A percentile compares a stretch with the other conserved stretches of the same genome.
Evolutionary conservation across 1,284 basidiomycete species (phyloP).

Genomic region (Apiotrichum gamsii): DNA sequence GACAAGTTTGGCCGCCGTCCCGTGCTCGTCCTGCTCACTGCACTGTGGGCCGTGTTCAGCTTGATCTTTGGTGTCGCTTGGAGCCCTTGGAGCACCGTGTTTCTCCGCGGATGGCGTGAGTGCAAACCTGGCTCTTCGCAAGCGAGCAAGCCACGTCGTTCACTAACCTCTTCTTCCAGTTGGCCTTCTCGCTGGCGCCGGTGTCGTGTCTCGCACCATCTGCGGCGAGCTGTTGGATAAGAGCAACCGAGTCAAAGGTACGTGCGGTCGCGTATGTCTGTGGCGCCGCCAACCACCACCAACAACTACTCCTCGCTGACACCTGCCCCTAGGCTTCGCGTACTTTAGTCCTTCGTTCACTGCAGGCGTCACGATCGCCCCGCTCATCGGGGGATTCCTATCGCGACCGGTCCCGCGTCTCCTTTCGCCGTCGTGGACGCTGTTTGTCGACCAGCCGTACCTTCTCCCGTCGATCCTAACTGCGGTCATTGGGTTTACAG

Average conservation of each 20-base stretch:
- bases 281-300: too few relatives aligned
- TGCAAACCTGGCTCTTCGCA: not conserved
- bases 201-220: constrained; percentile 38
- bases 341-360: constrained; percentile 35
- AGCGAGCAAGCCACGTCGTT: too few relatives aligned
- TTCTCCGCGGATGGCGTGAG: constrained; percentile 27
- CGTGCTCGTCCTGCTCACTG: constrained; percentile 23
- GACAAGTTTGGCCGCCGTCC: constrained; percentile 31
- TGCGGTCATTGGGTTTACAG: constrained; percentile 18
- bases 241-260: constrained; percentile 33
- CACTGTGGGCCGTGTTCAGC: constrained; percentile 20
- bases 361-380: constrained; percentile 34
- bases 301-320: too few relatives aligned
- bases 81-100: constrained; percentile 18
- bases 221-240: constrained; percentile 37
- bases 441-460: constrained; percentile 31
- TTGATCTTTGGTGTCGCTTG: constrained; percentile 21
- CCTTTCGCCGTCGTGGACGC: constrained; percentile 21
- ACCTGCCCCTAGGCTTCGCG: constrained; percentile 29
- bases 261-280: not conserved
- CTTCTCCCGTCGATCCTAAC: constrained; percentile 35
- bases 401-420: constrained; percentile 31
- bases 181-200: constrained; percentile 34
- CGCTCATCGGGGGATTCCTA: constrained; percentile 36
- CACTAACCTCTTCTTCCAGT: constrained; percentile 23